phyloP scores from a whole-genome alignment of 176 grass and related monocot species.

The Echinochloa phyllopogon region DNA sequence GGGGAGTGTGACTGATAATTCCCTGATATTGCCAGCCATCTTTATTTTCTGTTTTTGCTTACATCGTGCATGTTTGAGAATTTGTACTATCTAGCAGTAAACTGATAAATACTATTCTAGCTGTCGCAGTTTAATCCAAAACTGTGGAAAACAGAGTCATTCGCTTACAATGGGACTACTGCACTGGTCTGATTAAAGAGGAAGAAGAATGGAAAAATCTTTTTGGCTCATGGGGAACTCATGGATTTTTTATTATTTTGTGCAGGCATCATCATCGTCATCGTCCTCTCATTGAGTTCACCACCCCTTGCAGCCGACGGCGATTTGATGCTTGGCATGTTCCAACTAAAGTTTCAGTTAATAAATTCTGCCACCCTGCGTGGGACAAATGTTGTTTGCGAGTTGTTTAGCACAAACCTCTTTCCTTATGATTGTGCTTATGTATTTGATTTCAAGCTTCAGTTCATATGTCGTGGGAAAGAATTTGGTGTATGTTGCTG shows the following conservation, averaged over 20 bases:
- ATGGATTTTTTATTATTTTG: not conserved
- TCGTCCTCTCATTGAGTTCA: slow-evolving; percentile 38
- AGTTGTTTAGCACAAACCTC: slow-evolving; percentile 26
- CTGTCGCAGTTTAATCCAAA: not conserved
- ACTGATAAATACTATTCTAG: not conserved
- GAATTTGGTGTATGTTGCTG: not conserved
- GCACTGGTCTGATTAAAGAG: not conserved
- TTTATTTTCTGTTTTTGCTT: not conserved
- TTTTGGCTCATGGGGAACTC: not conserved
- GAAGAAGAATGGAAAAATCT: not conserved
- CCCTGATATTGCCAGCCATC: not conserved
- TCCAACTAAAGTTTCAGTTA: slow-evolving; percentile 18
- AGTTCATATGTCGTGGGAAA: slow-evolving; percentile 7
- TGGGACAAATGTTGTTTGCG: slow-evolving; percentile 32
- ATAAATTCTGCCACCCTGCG: slow-evolving; percentile 35
- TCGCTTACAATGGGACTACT: not conserved
- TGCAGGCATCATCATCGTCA: slow-evolving; percentile 2
- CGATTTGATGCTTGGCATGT: not conserved
- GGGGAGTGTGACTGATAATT: not conserved
- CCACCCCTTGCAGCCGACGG: not conserved
- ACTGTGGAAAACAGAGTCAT: not conserved
- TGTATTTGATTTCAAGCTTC: slow-evolving; percentile 32
- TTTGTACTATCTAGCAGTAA: slow-evolving; percentile 7
- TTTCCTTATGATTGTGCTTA: not conserved
- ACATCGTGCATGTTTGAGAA: not conserved